phyloP scores from a whole-genome alignment of 305 asterid species.

The Andrographis paniculata region DNA sequence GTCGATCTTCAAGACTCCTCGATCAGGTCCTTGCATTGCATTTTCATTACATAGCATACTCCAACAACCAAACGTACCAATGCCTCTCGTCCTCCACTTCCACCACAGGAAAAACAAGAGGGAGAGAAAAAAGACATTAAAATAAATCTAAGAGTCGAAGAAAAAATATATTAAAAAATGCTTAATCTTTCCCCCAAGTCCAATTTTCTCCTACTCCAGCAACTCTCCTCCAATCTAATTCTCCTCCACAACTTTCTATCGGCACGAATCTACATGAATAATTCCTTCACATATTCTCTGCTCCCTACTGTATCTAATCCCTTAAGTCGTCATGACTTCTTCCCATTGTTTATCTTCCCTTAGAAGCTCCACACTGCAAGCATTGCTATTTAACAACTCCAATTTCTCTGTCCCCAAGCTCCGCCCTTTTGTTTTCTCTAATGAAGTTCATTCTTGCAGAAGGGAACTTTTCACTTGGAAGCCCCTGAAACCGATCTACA shows the following conservation, averaged over 20 bases:
- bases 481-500: too few species aligned
- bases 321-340: slow-evolving; percentile 31
- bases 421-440: slow-evolving; percentile 17
- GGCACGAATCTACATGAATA: slow-evolving; percentile 24
- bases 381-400: slow-evolving; percentile 21
- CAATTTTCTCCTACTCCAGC: not conserved
- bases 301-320: not conserved
- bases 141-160: too few species aligned
- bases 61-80: too few species aligned
- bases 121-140: too few species aligned
- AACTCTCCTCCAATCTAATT: slow-evolving; percentile 15
- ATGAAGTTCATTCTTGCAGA: slow-evolving; percentile 28
- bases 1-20: too few species aligned
- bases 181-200: too few species aligned
- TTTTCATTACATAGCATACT: too few species aligned
- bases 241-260: slow-evolving; percentile 6
- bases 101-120: too few species aligned
- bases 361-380: slow-evolving; percentile 23
- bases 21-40: too few species aligned
- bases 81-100: too few species aligned
- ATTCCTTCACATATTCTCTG: slow-evolving; percentile 19
- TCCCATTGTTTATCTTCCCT: slow-evolving; percentile 45
- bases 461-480: slow-evolving; percentile 28
- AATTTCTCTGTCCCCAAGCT: slow-evolving; percentile 26
- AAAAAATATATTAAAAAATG: too few species aligned